Base-by-base conservation (phyloP, 768 basidiomycete species). In the Lentinula lateritia region DNA sequence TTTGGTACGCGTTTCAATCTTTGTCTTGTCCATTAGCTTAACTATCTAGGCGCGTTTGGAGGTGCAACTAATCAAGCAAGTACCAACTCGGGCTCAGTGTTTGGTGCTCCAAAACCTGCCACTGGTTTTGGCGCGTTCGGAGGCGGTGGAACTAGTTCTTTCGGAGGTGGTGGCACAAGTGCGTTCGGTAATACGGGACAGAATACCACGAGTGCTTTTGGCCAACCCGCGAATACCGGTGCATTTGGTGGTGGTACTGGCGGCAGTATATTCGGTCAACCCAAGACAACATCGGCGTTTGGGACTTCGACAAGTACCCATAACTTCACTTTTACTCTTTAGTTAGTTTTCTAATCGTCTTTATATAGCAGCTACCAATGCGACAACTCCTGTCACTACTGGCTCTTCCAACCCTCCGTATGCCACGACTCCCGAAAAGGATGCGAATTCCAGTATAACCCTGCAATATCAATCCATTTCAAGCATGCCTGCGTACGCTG, bases 401-500 rank as follows among this genome's bases (percentile, higher is more conserved):
- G 93, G 93, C 42, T 82, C 90, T 0, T 76, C 83, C 15, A 85
- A 85, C 64, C 87, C 92, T 3, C 72, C 83, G 2, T 95, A 87
- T 68, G 70, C 72, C 48, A 73, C 77, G 5, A 84, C 78, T 63
- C 70, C 58, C 39, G 93, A 95, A 69, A 92, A 92, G 66, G 93
- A 95, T 65, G 66, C 75, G 15, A 69, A 74, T 8, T 80, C 74
- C 61, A 76, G 56, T 54, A 61, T 74, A 12, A 83, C 76, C 5
- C 76, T 89, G 45, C 88, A 90, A 63, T 96, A 89, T 72, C 93
- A 95, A 72, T 83, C 87, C 41, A 93, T 93, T 58, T 83, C 87
- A 16, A 88, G 87, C 64, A 92, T 89, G 81, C 89, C 89, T 15
- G 80, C 81, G 16, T 96, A 94, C 69, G 74, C 81, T 62, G 88